Evolutionary conservation across 129 eudicot species (phyloP), one percentile per base, ranked within the genome.

Genomic region (Silybum marianum): DNA sequence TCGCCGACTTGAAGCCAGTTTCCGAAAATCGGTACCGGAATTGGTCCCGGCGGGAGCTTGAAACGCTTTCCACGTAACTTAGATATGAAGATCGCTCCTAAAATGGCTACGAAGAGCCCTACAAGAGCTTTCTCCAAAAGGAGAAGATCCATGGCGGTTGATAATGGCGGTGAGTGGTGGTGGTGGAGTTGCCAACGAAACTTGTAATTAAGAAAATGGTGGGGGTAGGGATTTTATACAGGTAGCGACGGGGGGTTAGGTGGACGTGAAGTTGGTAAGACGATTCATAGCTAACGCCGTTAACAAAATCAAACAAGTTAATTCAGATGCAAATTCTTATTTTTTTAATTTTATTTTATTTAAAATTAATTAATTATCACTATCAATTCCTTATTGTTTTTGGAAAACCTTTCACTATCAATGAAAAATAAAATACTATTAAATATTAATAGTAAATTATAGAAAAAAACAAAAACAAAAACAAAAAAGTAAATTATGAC

Each of bases 1-100:
- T 93, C 95, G 16, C 96, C 98, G 74, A 90, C 93, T 77, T 93
- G 98, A 39, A 94, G 88, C 97, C 98, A 94, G 83, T 90, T 94
- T 0, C 98, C 98, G 77, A 94, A 90, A 0, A 94, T 81, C 1
- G 98, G 97, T 0, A 91, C 90, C 1, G 97, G 92, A 6, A 94
- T 21, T 0, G 98, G 98, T 9, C 98, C 98, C 9, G 98, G 98
- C 0, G 97, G 98, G 74, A 94, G 92, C 24, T 87, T 88, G 83
- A 90, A 87, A 18, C 80, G 82, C 73, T 88, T 88, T 58, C 97
- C 90, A 1, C 90, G 85, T 25, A 94, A 60, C 71, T 92, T 92
- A 28, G 98, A 87, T 76, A 92, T 26, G 12, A 84, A 44, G 4
- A 88, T 84, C 71, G 97, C 98, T 4, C 84, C 75, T 13, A 89